Evolutionary conservation across 2,329 filamentous ascomycete species (phyloP).

Genomic region (Ophiostoma australiae): DNA sequence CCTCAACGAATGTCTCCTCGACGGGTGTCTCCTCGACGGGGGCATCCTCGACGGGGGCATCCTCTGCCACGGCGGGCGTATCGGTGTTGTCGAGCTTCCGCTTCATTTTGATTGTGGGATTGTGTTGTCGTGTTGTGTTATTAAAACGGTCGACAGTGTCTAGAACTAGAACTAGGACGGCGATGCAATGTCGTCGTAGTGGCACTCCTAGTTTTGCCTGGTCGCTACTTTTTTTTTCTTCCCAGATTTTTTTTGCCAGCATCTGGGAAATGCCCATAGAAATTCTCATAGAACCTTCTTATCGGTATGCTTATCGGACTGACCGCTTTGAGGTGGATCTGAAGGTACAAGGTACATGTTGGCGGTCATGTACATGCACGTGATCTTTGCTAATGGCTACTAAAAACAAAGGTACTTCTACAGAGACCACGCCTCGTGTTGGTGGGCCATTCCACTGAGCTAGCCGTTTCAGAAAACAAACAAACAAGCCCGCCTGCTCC

Average conservation of each 20-base stretch:
- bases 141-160: not conserved
- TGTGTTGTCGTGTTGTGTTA: not conserved
- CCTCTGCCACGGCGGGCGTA: constrained; percentile 29
- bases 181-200: constrained; percentile 8
- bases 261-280: constrained; percentile 12
- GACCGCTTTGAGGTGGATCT: constrained; percentile 17
- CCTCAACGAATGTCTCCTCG: not conserved
- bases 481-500: constrained; percentile 14
- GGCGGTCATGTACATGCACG: constrained; percentile 8
- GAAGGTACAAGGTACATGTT: not conserved
- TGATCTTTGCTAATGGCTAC: not conserved
- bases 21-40: not conserved
- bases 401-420: no score
- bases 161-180: not conserved
- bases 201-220: not conserved
- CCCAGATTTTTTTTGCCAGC: constrained; percentile 22
- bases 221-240: constrained; percentile 11
- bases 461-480: constrained; percentile 21
- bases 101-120: constrained; percentile 44
- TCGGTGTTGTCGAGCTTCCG: constrained; percentile 52
- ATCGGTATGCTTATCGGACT: constrained; percentile 21
- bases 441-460: constrained; percentile 8
- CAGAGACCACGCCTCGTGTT: constrained; percentile 2
- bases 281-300: constrained; percentile 19
- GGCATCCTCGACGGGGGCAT: not conserved